These are phyloP conservation scores for Geoglossum cookeanum DNA, from an alignment of 2,329 filamentous ascomycete genomes.

Conservation along the genomic window DNA sequence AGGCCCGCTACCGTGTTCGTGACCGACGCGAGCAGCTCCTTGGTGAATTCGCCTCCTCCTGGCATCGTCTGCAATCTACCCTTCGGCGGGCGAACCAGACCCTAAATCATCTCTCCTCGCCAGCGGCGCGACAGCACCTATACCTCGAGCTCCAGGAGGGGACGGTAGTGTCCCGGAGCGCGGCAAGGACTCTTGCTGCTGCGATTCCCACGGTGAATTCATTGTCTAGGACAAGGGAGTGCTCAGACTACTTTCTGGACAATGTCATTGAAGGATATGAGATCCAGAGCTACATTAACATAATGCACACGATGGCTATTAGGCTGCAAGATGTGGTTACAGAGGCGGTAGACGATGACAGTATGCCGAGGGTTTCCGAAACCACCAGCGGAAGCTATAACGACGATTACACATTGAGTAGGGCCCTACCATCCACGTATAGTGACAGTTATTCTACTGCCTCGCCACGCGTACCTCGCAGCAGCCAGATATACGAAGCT, in stretches of 20 bases:
- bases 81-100: not conserved
- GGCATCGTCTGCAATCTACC: not conserved
- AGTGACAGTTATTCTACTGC: not conserved
- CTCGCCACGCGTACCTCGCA: not conserved
- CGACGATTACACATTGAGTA: not conserved
- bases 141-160: not conserved
- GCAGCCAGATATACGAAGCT: not conserved
- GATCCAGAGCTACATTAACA: not conserved
- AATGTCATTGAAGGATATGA: not conserved
- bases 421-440: not conserved
- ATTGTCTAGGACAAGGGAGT: not conserved
- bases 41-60: not conserved
- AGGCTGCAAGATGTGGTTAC: not conserved
- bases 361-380: not conserved
- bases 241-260: not conserved
- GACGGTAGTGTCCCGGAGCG: not conserved
- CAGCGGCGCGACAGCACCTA: not conserved
- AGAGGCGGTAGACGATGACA: not conserved
- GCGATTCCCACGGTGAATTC: not conserved
- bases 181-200: not conserved
- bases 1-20: not conserved
- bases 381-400: not conserved
- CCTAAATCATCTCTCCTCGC: not conserved
- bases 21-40: not conserved
- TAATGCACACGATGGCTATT: not conserved